A percentile compares a stretch with the other conserved stretches of the same genome.
phyloP scores from a whole-genome alignment of 2,329 filamentous ascomycete species.

The Penicillium vulpinum region DNA sequence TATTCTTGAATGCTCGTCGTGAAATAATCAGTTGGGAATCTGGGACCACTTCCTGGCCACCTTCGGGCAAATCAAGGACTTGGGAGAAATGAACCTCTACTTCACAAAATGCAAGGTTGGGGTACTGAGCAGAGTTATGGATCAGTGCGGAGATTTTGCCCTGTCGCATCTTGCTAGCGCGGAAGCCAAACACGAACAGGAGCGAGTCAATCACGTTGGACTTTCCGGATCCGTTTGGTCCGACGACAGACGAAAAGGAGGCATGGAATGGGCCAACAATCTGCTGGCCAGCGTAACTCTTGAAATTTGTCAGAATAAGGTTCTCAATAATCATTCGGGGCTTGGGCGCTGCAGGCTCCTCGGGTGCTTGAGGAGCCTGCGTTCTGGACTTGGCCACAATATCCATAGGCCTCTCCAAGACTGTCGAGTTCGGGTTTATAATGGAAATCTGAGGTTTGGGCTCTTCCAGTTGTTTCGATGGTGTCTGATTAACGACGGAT shows the following conservation, averaged over 20 bases:
- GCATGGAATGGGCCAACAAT: conserved; percentile 95
- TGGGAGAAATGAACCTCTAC: conserved; percentile 97
- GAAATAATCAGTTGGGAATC: conserved; percentile 86
- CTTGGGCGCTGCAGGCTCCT: conserved; percentile 75
- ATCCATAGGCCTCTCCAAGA: conserved; percentile 87
- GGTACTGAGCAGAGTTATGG: conserved; percentile 88
- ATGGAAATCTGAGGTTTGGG: conserved; percentile 57
- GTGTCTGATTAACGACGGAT: conserved; percentile 63
- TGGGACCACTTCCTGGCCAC: conserved; percentile 73
- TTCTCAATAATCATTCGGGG: conserved; percentile 90
- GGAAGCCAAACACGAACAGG: conserved; percentile 98
- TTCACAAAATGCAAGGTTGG: conserved; percentile 85
- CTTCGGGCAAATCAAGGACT: conserved; percentile 81
- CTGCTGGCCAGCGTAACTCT: conserved; percentile 94
- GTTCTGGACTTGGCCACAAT: conserved; percentile 86
- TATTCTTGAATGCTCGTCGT: conserved; percentile 93
- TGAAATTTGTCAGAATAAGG: conserved; percentile 92
- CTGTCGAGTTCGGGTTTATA: conserved; percentile 72
- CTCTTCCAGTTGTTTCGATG: conserved; percentile 43
- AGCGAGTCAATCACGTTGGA: conserved; percentile 98
- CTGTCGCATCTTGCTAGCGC: conserved; percentile 98
- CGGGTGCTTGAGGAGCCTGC: conserved; percentile 61
- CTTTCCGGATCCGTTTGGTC: conserved; percentile 96
- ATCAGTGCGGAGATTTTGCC: conserved; percentile 97
- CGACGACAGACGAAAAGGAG: conserved; percentile 96